Evolutionary conservation across 2,329 filamentous ascomycete species (phyloP).

Genomic region (Rutstroemia sp.): DNA sequence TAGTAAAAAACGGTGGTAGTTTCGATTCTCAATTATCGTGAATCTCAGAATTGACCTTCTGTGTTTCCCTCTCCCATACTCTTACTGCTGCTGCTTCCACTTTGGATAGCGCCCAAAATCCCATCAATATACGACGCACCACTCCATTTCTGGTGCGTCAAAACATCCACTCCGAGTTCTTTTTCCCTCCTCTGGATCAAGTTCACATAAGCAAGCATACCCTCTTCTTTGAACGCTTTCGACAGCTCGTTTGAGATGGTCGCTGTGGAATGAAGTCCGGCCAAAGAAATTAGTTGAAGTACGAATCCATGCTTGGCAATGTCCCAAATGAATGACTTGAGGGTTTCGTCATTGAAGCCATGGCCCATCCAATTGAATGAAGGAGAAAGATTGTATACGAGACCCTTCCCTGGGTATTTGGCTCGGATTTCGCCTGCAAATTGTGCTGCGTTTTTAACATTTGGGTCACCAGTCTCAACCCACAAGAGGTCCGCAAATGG

Average conservation of each 20-base stretch:
- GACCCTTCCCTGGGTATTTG: conserved; percentile 67
- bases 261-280: conserved; percentile 59
- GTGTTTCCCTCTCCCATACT: conserved; percentile 96
- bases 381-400: conserved; percentile 94
- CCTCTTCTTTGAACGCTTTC: conserved; percentile 75
- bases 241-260: conserved; percentile 67
- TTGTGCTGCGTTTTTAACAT: conserved; percentile 64
- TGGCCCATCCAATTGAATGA: conserved; percentile 99
- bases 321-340: conserved; percentile 95
- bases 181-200: conserved; percentile 85
- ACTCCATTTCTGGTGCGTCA: conserved; percentile 42
- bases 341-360: conserved; percentile 73
- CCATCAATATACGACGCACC: conserved; percentile 75
- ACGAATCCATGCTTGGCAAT: conserved; percentile 81
- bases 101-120: conserved; percentile 83
- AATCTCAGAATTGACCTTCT: conserved; percentile 54
- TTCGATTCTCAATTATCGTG: neutral
- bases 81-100: conserved; percentile 79
- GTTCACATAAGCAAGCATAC: conserved; percentile 97
- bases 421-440: conserved; percentile 72
- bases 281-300: conserved; percentile 59
- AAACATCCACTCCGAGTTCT: conserved; percentile 47
- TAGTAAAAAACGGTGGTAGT: neutral
- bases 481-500: conserved; percentile 92
- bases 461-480: conserved; percentile 92